phyloP scores from a whole-genome alignment of 1,284 basidiomycete genomes.

The Cryptococcus maquisensis region DNA sequence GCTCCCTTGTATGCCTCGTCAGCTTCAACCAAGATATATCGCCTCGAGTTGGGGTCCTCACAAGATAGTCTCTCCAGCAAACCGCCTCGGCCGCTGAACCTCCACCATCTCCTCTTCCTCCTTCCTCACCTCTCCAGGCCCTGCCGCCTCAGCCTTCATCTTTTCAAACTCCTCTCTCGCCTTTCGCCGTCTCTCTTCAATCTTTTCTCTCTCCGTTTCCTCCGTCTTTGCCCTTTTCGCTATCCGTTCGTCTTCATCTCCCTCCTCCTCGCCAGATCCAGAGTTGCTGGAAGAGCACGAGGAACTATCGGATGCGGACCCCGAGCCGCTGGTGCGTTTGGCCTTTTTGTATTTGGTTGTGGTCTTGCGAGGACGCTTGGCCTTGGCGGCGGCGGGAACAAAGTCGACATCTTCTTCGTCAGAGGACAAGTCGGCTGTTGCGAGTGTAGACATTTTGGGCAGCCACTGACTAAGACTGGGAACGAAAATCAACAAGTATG shows the following conservation, averaged over 20 bases:
- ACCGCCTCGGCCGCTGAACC: constrained; percentile 37
- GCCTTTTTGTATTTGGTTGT: constrained; percentile 4
- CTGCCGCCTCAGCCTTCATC: constrained; percentile 15
- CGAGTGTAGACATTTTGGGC: constrained; percentile 36
- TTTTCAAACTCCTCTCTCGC: constrained; percentile 22
- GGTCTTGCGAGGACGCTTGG: constrained; percentile 11
- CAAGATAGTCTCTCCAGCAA: constrained; percentile 45
- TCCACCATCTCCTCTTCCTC: constrained; percentile 32
- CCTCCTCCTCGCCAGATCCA: constrained; percentile 15
- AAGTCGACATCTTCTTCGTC: constrained; percentile 39
- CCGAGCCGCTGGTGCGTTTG: constrained; percentile 7
- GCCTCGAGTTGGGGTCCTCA: constrained; percentile 16
- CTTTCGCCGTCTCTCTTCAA: constrained; percentile 18
- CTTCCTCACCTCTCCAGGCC: constrained; percentile 4
- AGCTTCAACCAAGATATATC: background rate
- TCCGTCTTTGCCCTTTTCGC: constrained; percentile 12
- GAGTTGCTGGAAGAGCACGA: constrained; percentile 8
- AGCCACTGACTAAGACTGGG: background rate
- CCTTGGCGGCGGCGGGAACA: constrained; percentile 17
- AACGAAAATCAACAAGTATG: background rate
- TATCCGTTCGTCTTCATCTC: constrained; percentile 1
- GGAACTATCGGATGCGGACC: constrained; percentile 14
- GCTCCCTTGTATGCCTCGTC: constrained; percentile 29
- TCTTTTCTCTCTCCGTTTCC: constrained; percentile 15
- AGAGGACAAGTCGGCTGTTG: constrained; percentile 32